These are phyloP conservation scores for Cutaneotrichosporon sp. DNA, from an alignment of 1,284 basidiomycete species.

Conservation along the genomic window DNA sequence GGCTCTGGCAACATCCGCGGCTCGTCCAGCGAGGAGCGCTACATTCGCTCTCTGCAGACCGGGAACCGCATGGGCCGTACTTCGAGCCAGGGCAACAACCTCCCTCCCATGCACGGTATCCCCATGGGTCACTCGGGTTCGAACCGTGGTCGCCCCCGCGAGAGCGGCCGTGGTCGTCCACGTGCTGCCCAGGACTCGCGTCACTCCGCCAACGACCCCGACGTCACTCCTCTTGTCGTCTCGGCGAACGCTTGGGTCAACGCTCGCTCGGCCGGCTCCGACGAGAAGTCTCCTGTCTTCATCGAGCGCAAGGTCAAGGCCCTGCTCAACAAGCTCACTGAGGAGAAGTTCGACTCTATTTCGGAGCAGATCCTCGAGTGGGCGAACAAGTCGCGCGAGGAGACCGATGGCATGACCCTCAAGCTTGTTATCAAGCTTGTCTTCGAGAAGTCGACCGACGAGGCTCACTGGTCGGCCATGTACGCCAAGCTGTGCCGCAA, in stretches of 20 bases:
- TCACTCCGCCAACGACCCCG: conserved; percentile 44
- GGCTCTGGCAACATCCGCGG: conserved; percentile 58
- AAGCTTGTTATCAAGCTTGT: conserved; percentile 95
- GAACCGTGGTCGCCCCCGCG: conserved; percentile 34
- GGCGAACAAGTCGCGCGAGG: conserved; percentile 91
- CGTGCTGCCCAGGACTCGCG: conserved; percentile 41
- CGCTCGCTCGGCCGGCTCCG: conserved; percentile 55
- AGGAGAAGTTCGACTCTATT: conserved; percentile 96
- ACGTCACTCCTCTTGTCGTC: conserved; percentile 71
- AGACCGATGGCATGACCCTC: conserved; percentile 90
- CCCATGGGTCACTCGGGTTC: conserved; percentile 13
- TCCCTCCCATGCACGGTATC: conserved; percentile 5
- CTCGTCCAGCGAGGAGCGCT: conserved; percentile 68
- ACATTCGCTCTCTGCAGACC: conserved; percentile 44
- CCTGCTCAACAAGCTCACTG: conserved; percentile 93
- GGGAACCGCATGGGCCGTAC: conserved; percentile 60
- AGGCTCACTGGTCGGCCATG: conserved; percentile 95
- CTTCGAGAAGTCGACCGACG: conserved; percentile 96
- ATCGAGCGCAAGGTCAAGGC: conserved; percentile 93
- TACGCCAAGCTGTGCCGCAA: conserved; percentile 92
- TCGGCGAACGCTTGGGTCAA: conserved; percentile 81
- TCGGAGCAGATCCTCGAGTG: conserved; percentile 88
- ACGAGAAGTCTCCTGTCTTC: conserved; percentile 72
- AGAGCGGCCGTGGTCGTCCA: conserved; percentile 44
- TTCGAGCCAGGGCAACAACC: conserved; percentile 7